Conservation (phyloP, 2,329 filamentous ascomycete species). For the Mycogone perniciosa region DNA sequence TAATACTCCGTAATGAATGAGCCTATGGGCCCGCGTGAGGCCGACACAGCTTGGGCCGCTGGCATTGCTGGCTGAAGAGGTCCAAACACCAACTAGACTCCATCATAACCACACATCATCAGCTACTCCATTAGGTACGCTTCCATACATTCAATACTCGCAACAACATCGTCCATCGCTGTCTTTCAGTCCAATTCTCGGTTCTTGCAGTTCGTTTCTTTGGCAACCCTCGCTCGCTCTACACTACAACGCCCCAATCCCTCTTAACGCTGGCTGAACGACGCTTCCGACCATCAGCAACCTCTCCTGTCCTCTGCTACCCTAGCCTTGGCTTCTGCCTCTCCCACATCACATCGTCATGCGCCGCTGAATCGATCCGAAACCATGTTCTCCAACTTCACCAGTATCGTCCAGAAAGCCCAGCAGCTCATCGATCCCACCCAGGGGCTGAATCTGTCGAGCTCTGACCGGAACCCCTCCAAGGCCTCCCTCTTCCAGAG, state of each 20-base stretch:
- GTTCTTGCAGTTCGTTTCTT: neutral
- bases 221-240: neutral
- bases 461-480: conserved; percentile 74
- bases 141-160: too few species aligned
- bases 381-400: conserved; percentile 55
- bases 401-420: conserved; percentile 88
- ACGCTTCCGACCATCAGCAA: conserved; percentile 1
- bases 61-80: too few species aligned
- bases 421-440: conserved; percentile 91
- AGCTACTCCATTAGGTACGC: too few species aligned
- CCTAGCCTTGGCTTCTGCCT: conserved; percentile 11
- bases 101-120: too few species aligned
- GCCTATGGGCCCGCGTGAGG: too few species aligned
- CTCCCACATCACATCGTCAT: conserved; percentile 26
- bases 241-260: conserved; percentile 1
- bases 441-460: conserved; percentile 64
- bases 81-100: too few species aligned
- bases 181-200: neutral
- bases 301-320: conserved; percentile 11
- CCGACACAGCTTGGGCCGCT: too few species aligned
- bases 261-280: neutral
- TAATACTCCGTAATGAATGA: too few species aligned
- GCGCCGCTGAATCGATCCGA: conserved; percentile 30
- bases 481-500: conserved; percentile 90
- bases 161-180: too few species aligned